These are phyloP conservation scores for Dictyophora rubrovolvata DNA, from an alignment of 768 basidiomycete species.

Conservation along the genomic window DNA sequence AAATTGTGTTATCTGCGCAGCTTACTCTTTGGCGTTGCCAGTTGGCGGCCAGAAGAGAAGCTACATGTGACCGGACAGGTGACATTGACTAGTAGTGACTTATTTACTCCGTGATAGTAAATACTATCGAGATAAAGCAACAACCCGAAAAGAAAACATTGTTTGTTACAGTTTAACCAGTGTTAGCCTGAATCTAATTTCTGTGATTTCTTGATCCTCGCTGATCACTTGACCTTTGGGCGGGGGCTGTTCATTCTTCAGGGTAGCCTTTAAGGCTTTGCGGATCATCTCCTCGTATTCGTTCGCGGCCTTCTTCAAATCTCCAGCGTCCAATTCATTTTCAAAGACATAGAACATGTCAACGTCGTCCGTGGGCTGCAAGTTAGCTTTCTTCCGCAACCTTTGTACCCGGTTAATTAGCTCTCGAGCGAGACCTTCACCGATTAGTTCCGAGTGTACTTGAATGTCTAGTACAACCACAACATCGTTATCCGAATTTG, in stretches of 20 bases:
- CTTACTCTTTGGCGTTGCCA: too few species aligned
- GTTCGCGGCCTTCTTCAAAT: conserved; percentile 47
- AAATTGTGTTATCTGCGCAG: neutral
- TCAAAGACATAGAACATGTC: conserved; percentile 79
- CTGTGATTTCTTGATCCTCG: conserved; percentile 82
- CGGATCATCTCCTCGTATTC: conserved; percentile 60
- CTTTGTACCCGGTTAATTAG: conserved; percentile 90
- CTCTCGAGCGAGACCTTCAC: conserved; percentile 84
- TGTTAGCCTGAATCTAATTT: conserved; percentile 64
- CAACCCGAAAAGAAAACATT: neutral
- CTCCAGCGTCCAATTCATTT: conserved; percentile 50
- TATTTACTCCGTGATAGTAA: too few species aligned
- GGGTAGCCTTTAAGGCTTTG: conserved; percentile 66
- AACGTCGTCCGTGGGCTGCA: conserved; percentile 92
- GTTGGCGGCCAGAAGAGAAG: too few species aligned
- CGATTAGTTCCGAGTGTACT: conserved; percentile 74
- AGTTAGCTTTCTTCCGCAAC: conserved; percentile 87
- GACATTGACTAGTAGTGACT: too few species aligned
- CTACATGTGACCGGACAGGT: too few species aligned
- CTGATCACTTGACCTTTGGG: conserved; percentile 50
- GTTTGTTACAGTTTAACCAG: conserved; percentile 41
- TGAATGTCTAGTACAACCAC: conserved; percentile 88
- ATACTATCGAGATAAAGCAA: neutral
- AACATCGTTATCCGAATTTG: conserved; percentile 83
- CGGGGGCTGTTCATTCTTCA: conserved; percentile 46